phyloP scores from a whole-genome alignment of 306 rosid genomes.

The Benincasa hispida region DNA sequence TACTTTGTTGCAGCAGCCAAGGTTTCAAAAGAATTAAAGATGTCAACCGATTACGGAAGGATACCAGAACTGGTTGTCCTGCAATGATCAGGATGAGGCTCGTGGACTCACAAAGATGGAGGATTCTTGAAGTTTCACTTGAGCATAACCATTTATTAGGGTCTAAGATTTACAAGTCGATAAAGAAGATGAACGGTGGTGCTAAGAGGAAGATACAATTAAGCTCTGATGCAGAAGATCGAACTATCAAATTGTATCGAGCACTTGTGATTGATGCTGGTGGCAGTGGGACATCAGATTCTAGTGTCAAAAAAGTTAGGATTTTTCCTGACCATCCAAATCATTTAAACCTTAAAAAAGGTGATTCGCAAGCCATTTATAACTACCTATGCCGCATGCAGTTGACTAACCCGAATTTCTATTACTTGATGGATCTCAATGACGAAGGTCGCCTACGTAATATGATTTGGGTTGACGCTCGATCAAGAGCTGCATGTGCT shows the following conservation, averaged over 20 bases:
- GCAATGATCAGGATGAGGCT: conserved; percentile 93
- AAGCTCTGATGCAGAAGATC: conserved; percentile 46
- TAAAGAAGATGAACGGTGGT: conserved; percentile 51
- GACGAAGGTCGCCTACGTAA: conserved; percentile 75
- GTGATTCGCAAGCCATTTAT: conserved; percentile 83
- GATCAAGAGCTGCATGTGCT: conserved; percentile 75
- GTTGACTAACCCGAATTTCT: conserved; percentile 81
- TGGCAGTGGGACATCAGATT: conserved; percentile 32
- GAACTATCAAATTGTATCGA: conserved; percentile 63
- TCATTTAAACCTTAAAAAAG: conserved; percentile 60
- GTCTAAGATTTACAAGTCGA: conserved; percentile 42
- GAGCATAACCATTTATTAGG: conserved; percentile 89
- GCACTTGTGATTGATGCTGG: conserved; percentile 83
- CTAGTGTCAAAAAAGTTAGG: conserved; percentile 27
- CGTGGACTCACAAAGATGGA: conserved; percentile 81
- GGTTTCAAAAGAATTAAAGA: conserved; percentile 91
- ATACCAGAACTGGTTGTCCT: conserved; percentile 95
- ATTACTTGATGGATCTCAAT: conserved; percentile 81
- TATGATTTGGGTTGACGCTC: conserved; percentile 72
- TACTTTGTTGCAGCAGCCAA: conserved; percentile 97
- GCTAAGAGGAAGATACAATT: conserved; percentile 42
- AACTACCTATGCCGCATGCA: conserved; percentile 88
- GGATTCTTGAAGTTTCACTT: conserved; percentile 66
- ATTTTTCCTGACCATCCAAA: conserved; percentile 24
- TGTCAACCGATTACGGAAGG: conserved; percentile 72